These are phyloP conservation scores for Magnolia sinica DNA, from an alignment of 164 flowering plant genomes.

Conservation along the genomic window DNA sequence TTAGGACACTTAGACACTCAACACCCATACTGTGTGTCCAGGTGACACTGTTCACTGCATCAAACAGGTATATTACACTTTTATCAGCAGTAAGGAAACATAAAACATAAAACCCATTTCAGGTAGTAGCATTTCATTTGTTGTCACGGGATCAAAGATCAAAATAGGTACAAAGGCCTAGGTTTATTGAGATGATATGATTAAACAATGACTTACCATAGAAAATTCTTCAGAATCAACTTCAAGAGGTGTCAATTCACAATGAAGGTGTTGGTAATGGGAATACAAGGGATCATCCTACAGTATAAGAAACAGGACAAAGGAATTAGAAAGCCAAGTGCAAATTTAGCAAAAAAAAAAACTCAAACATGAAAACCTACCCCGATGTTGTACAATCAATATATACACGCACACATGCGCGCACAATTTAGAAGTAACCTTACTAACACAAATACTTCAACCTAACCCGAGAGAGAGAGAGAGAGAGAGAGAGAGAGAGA, in stretches of 20 bases:
- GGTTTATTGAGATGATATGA: not conserved
- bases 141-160: no score
- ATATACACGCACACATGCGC: not conserved
- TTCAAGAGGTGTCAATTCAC: constrained; percentile 63
- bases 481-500: no score
- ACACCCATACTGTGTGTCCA: no score
- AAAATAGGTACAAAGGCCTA: not conserved
- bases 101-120: not conserved
- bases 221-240: constrained; percentile 55
- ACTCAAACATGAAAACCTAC: not conserved
- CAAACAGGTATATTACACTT: not conserved
- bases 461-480: no score
- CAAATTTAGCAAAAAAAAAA: not conserved
- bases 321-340: not conserved
- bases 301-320: constrained; percentile 8
- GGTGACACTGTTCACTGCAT: no score
- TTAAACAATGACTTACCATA: constrained; percentile 41
- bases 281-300: constrained; percentile 80
- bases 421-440: not conserved
- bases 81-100: not conserved
- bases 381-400: not conserved
- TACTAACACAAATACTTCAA: no score
- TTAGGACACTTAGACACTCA: no score
- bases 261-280: constrained; percentile 64
- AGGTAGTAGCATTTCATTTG: not conserved